Evolutionary conservation across 2,329 filamentous ascomycete genomes (phyloP), one percentile per base, ranked within the genome.

Genomic region (Ustilaginoidea virens): DNA sequence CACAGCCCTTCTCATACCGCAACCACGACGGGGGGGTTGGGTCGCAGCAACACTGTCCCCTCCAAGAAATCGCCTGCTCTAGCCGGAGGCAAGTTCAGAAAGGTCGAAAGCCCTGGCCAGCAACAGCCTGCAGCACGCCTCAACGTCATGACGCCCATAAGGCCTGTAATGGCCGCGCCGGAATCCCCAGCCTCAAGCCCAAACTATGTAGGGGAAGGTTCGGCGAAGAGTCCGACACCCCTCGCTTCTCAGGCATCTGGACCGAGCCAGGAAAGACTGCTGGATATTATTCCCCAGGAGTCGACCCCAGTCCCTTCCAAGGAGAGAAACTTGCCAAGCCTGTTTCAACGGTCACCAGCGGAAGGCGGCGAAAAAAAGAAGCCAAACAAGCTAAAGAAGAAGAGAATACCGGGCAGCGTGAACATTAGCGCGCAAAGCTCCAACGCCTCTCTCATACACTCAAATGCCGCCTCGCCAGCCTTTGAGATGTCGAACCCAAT

Each of bases 391-490:
- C 60, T 98, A 29, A 80, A 78, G 51, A 96, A 96, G 61, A 93
- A 82, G 53, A 66, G 75, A 37, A 60, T 80, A 31, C 76, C 80
- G 0, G 76, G 74, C 23, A 82, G 80, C 44, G 56, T 79, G 14
- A 86, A 83, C 41, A 77, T 76, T 13, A 94, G 87, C 47, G 86
- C 87, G 0, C 85, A 93, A 38, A 94, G 86, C 46, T 96, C 90
- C 11, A 79, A 71, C 5, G 71, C 80, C 11, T 94, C 86, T 6
- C 59, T 92, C 11, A 49, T 58, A 5, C 48, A 51, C 22, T 61
- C 59, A 9, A 50, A 55, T 24, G 46, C 54, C 7, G 50, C 52
- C 2, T 68, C 66, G 5, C 66, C 68, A 2, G 51, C 44, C 19
- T 35, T 47, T 14, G 67, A 71, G 37, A 35, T 46, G 4, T 30